phyloP scores from a whole-genome alignment of 2,329 filamentous ascomycete genomes.

The Daldinia sp. region DNA sequence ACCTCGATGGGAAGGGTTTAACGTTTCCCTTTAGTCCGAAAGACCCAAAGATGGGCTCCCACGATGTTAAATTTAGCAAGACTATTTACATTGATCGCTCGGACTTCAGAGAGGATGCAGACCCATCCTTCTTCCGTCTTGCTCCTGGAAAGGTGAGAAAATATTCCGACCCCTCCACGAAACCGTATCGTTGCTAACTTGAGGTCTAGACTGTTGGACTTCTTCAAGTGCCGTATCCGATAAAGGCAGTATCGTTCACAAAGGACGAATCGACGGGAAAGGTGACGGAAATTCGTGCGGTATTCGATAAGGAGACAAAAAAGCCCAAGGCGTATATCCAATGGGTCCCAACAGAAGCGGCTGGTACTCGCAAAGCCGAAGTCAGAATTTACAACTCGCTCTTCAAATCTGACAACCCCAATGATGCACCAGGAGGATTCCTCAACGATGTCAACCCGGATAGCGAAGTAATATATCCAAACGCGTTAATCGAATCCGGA shows the following conservation, averaged over 20 bases:
- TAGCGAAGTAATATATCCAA: conserved; percentile 79
- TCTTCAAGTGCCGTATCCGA: conserved; percentile 73
- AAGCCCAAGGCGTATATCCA: conserved; percentile 87
- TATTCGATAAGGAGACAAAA: conserved; percentile 74
- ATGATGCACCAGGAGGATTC: conserved; percentile 79
- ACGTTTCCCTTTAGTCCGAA: conserved; percentile 84
- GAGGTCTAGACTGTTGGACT: conserved; percentile 74
- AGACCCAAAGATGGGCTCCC: conserved; percentile 71
- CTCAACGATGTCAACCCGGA: conserved; percentile 84
- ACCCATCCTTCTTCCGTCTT: conserved; percentile 79
- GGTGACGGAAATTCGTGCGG: conserved; percentile 71
- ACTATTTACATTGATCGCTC: conserved; percentile 85
- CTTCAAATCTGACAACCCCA: conserved; percentile 87
- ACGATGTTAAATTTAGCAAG: conserved; percentile 71
- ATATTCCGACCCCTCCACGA: not conserved
- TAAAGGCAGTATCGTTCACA: conserved; percentile 72
- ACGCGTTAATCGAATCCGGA: conserved; percentile 83
- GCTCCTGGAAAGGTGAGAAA: conserved; percentile 59
- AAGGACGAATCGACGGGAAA: conserved; percentile 70
- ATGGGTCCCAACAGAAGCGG: conserved; percentile 76
- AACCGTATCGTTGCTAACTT: conserved; percentile 7
- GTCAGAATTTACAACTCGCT: conserved; percentile 82
- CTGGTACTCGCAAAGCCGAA: conserved; percentile 71
- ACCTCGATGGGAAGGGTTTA: conserved; percentile 63
- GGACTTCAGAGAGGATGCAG: conserved; percentile 78